Evolutionary conservation across 2,329 filamentous ascomycete species (phyloP).

Genomic region (Teratosphaeria pseudoeucalypti): DNA sequence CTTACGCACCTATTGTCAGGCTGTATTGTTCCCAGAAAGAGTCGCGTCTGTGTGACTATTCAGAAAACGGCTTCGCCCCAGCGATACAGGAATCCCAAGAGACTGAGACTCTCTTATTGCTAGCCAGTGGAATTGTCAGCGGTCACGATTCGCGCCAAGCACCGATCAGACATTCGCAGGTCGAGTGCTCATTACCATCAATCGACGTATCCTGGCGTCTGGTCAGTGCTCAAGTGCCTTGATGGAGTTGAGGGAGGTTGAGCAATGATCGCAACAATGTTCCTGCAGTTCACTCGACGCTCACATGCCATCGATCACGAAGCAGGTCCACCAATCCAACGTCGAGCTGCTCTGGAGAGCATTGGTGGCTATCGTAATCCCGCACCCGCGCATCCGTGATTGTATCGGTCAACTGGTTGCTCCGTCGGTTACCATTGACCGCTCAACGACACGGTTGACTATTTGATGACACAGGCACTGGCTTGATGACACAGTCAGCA

Average conservation of each 20-base stretch:
- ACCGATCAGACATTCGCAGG: neutral
- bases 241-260: neutral
- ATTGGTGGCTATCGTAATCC: neutral
- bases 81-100: neutral
- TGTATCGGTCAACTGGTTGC: too few species aligned
- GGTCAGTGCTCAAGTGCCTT: neutral
- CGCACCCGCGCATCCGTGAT: too few species aligned
- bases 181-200: neutral
- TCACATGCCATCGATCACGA: neutral
- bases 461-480: too few species aligned
- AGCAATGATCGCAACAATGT: neutral
- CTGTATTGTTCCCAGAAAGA: neutral
- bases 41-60: neutral
- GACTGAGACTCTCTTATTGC: neutral
- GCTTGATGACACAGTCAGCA: neutral
- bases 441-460: too few species aligned
- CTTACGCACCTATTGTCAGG: neutral
- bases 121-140: neutral
- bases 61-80: neutral
- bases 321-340: neutral
- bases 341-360: neutral
- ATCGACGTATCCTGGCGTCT: neutral
- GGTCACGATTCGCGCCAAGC: neutral
- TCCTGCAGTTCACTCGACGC: neutral
- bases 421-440: too few species aligned